Conservation (phyloP, 2,329 filamentous ascomycete genomes). For the Botrytis fragariae region DNA sequence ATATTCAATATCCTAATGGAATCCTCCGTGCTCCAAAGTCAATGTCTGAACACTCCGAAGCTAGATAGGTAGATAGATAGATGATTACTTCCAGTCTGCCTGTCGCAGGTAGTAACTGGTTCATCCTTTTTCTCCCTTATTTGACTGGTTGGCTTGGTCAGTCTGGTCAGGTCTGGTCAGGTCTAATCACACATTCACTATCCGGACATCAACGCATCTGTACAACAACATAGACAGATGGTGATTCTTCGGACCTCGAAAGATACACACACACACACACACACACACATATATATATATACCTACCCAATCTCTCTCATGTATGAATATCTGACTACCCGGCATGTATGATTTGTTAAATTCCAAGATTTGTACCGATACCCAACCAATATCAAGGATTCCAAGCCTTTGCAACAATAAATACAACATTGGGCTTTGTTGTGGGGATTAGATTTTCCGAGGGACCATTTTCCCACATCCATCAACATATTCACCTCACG, state of each 20-base stretch:
- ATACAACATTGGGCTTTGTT: constrained; percentile 9
- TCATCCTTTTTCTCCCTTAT: neutral
- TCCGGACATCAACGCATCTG: neutral
- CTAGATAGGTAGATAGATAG: neutral
- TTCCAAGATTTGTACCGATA: neutral
- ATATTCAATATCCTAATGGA: neutral
- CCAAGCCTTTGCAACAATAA: neutral
- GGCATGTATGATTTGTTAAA: no score
- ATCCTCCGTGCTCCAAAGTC: neutral
- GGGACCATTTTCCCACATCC: neutral
- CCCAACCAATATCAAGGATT: neutral
- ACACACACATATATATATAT: no score
- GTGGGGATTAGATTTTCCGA: neutral
- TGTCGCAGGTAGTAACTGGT: neutral
- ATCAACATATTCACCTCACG: neutral
- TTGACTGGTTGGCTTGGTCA: neutral
- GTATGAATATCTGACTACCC: neutral
- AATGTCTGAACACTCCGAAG: neutral
- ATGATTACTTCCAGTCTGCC: neutral
- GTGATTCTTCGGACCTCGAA: neutral
- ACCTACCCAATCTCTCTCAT: neutral
- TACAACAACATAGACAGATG: neutral
- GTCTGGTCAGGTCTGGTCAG: neutral
- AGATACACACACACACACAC: no score
- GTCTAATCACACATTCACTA: neutral